A percentile compares a stretch with the other conserved stretches of the same genome.
phyloP scores from a whole-genome alignment of 345 rosid genomes.

The Eucalyptus curtisii region DNA sequence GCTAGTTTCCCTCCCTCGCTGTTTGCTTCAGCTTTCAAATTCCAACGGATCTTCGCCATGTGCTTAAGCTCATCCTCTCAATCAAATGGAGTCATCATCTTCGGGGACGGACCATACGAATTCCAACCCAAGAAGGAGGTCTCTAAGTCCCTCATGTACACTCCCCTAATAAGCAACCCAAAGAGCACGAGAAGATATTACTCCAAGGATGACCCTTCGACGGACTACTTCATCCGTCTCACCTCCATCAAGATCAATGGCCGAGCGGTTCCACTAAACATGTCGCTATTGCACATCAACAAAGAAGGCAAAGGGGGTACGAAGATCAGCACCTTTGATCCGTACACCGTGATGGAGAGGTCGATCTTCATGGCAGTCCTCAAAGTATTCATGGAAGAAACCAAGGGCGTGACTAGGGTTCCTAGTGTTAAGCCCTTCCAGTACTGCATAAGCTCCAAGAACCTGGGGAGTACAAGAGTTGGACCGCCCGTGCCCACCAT shows the following conservation, averaged over 20 bases:
- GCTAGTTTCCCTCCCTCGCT: slow-evolving; percentile 4
- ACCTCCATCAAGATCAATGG: slow-evolving; percentile 22
- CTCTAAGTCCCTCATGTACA: slow-evolving; percentile 22
- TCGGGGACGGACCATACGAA: slow-evolving; percentile 19
- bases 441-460: slow-evolving; percentile 38
- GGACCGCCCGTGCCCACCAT: slow-evolving; percentile 27
- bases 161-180: slow-evolving; percentile 24
- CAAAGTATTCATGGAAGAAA: slow-evolving; percentile 15
- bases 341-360: slow-evolving; percentile 45
- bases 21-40: slow-evolving; percentile 10
- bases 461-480: slow-evolving; percentile 23
- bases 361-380: slow-evolving; percentile 43
- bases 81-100: slow-evolving; percentile 15
- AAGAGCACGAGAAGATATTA: background rate
- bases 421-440: slow-evolving; percentile 33
- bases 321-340: slow-evolving; percentile 58
- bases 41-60: slow-evolving; percentile 10
- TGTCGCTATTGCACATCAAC: slow-evolving; percentile 9
- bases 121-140: slow-evolving; percentile 13
- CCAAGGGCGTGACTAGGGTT: slow-evolving; percentile 30
- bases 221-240: slow-evolving; percentile 29
- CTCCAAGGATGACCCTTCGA: slow-evolving; percentile 7
- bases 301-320: slow-evolving; percentile 45
- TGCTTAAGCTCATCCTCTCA: slow-evolving; percentile 14
- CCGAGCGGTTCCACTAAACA: slow-evolving; percentile 14